These are phyloP conservation scores for Citrus reticulata DNA, from an alignment of 345 rosid species.

Conservation along the genomic window DNA sequence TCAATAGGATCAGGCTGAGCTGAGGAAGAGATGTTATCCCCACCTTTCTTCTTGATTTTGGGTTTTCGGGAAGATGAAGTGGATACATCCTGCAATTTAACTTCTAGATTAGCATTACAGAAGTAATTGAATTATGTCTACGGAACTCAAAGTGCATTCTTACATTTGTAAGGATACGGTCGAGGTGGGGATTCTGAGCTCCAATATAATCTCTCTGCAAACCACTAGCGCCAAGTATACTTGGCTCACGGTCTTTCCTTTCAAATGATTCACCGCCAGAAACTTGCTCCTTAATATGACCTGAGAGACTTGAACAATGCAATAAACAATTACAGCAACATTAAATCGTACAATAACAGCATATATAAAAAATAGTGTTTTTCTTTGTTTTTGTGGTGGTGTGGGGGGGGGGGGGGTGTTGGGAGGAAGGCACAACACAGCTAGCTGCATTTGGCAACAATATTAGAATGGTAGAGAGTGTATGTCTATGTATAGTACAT, in stretches of 20 bases:
- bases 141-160: conserved; percentile 25
- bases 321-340: conserved; percentile 44
- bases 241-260: conserved; percentile 45
- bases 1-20: conserved; percentile 56
- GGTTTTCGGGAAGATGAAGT: conserved; percentile 54
- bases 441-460: background rate
- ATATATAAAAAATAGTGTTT: background rate
- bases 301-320: conserved; percentile 71
- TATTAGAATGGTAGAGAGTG: background rate
- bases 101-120: conserved; percentile 15
- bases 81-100: conserved; percentile 56
- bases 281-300: conserved; percentile 49
- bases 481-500: background rate
- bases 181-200: conserved; percentile 37
- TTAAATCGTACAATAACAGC: conserved; percentile 19
- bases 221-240: conserved; percentile 35
- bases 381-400: too few species aligned
- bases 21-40: conserved; percentile 27
- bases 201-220: conserved; percentile 37
- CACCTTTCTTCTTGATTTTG: conserved; percentile 70
- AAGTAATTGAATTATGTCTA: conserved; percentile 14
- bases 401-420: too few species aligned
- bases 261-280: conserved; percentile 39
- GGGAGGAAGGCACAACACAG: background rate
- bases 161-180: conserved; percentile 45